Evolutionary conservation across 2,329 filamentous ascomycete genomes (phyloP).

Genomic region (Ilyonectria mors-panacis): DNA sequence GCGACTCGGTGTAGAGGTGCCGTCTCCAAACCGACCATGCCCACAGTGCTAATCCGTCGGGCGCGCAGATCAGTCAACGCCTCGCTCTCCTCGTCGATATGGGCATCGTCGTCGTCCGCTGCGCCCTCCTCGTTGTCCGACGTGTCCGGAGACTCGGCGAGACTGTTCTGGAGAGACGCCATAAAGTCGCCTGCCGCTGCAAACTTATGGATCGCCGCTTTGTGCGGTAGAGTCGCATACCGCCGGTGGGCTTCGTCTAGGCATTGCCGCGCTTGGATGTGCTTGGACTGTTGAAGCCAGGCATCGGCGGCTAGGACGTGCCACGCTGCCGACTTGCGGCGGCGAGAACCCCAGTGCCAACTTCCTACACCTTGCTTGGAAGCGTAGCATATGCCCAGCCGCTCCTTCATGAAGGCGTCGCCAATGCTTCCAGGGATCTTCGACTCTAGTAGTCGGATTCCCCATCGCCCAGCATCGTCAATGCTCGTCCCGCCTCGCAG

Average conservation of each 20-base stretch:
- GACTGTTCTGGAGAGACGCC: slow-evolving; percentile 63
- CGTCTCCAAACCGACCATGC: slow-evolving; percentile 64
- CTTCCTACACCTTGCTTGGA: slow-evolving; percentile 78
- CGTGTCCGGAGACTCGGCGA: slow-evolving; percentile 63
- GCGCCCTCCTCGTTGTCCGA: slow-evolving; percentile 48
- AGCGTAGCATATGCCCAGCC: slow-evolving; percentile 87
- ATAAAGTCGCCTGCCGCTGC: slow-evolving; percentile 66
- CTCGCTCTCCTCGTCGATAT: slow-evolving; percentile 69
- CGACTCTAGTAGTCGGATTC: slow-evolving; percentile 82
- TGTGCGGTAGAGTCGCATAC: slow-evolving; percentile 66
- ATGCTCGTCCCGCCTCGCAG: slow-evolving; percentile 84
- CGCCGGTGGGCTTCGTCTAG: slow-evolving; percentile 77
- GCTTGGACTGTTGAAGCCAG: slow-evolving; percentile 85
- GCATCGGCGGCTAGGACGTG: slow-evolving; percentile 85
- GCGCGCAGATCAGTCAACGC: slow-evolving; percentile 66
- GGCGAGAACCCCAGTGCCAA: slow-evolving; percentile 78
- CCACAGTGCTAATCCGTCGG: slow-evolving; percentile 69
- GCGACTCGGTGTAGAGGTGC: slow-evolving; percentile 59
- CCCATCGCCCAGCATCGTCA: slow-evolving; percentile 92
- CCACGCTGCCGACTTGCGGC: slow-evolving; percentile 92
- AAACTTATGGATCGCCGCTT: slow-evolving; percentile 68
- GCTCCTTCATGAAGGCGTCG: slow-evolving; percentile 87
- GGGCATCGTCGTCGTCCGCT: slow-evolving; percentile 60
- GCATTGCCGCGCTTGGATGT: slow-evolving; percentile 82
- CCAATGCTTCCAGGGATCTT: slow-evolving; percentile 82